phyloP scores from a whole-genome alignment of 2,329 filamentous ascomycete genomes.

The Penicillium sp. region DNA sequence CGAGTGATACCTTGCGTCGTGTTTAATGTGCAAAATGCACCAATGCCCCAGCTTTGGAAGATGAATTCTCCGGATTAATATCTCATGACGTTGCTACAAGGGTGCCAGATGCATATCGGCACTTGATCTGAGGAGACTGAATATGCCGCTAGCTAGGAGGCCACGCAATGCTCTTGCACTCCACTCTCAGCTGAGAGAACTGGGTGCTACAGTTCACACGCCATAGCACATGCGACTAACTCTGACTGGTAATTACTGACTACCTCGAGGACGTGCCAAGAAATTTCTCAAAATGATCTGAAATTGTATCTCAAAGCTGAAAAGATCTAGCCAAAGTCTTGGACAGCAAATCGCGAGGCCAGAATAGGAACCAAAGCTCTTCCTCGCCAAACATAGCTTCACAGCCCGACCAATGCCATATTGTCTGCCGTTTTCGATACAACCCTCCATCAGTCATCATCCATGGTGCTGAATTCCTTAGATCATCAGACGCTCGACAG shows the following conservation, averaged over 20 bases:
- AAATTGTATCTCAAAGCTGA: slow-evolving; percentile 5
- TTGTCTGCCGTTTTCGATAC: background rate
- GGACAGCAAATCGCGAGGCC: slow-evolving; percentile 6
- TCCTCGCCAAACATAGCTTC: background rate
- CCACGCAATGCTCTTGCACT: background rate
- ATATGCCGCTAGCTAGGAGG: background rate
- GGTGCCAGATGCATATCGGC: background rate
- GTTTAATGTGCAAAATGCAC: background rate
- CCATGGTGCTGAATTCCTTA: slow-evolving; percentile 51
- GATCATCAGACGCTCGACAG: slow-evolving; percentile 94
- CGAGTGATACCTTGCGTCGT: background rate
- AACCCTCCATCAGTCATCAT: slow-evolving; percentile 2
- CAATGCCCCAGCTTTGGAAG: background rate
- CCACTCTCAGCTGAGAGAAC: background rate
- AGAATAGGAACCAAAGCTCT: background rate
- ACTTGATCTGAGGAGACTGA: background rate
- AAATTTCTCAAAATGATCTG: slow-evolving; percentile 9
- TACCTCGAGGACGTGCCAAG: background rate
- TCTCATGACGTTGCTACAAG: background rate
- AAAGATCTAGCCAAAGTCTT: slow-evolving; percentile 20
- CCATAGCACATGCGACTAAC: background rate
- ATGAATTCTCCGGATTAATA: background rate
- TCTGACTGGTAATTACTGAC: background rate
- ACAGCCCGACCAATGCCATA: background rate
- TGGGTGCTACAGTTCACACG: background rate